Conservation (phyloP, 257 asterid genomes). For the Craterostigma plantagineum region DNA sequence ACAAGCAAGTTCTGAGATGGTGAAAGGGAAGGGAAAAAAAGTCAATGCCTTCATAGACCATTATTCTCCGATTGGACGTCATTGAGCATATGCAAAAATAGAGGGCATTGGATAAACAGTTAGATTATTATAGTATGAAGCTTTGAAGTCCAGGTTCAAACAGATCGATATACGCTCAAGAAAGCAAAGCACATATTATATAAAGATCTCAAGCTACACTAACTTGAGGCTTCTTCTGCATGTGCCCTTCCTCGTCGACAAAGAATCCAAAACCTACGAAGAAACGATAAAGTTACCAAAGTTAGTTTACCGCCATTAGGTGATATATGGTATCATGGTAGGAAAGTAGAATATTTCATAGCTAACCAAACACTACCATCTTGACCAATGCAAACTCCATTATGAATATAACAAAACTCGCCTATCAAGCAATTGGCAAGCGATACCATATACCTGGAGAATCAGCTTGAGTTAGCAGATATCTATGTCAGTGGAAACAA, state of each 20-base stretch:
- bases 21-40: not conserved
- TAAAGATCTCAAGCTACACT: conserved; percentile 12
- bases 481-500: not conserved
- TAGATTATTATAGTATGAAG: too few species aligned
- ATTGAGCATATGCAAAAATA: too few species aligned
- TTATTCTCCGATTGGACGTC: not conserved
- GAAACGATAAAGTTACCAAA: too few species aligned
- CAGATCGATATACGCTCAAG: conserved; percentile 4
- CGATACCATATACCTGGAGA: conserved; percentile 56
- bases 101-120: too few species aligned
- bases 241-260: conserved; percentile 45
- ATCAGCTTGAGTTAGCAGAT: conserved; percentile 4
- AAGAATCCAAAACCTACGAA: conserved; percentile 71
- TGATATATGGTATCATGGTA: conserved; percentile 1
- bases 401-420: conserved; percentile 52
- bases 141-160: too few species aligned
- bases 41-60: not conserved
- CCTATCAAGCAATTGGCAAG: conserved; percentile 69
- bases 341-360: not conserved
- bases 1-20: conserved; percentile 42
- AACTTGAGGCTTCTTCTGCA: conserved; percentile 92
- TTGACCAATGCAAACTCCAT: conserved; percentile 89
- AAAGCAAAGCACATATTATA: conserved; percentile 5
- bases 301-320: too few species aligned
- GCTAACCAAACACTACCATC: conserved; percentile 39